Base-by-base conservation (phyloP, 495 filamentous ascomycete species). In the Chaetomium fimeti region DNA sequence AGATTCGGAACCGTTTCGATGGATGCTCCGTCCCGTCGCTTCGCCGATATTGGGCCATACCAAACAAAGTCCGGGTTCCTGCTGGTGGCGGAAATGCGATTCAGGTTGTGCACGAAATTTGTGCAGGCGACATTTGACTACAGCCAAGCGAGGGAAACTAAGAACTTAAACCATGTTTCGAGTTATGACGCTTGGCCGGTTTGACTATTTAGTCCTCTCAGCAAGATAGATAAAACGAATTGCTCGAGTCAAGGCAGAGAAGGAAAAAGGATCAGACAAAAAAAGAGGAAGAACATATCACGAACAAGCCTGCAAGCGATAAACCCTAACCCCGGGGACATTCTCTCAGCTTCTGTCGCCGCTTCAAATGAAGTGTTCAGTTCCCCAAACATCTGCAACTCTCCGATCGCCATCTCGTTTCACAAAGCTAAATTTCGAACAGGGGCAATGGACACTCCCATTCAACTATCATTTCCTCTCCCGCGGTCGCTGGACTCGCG, bases 381-480 rank as follows among this genome's bases (percentile, higher is more conserved):
- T 47, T 47, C 16, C 15, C 15, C 42, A 5, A 7, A 20, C 18
- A 47, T 20, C 43, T 47, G 43, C 43, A 47, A 3, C 43, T n/a
- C 9, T 22, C 15, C 15, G 40, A 40, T 15, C 13, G 40, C 13
- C 13, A 3, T 43, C 13, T 18, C 13, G 18, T 16, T 43, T 43
- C 40, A 18, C 40, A 18, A 36, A 36, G 8, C 32, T 36, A 36
- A 36, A 24, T 49, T 20, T 24, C 5, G 2, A 24, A 49, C 20
- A 49, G 45, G 3, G 40, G 20, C 20, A 27, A 74, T 70, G 69
- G 65, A 72, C 5, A 70, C 75, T 20, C 62, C 81, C 25, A 79
- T 86, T 45, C 84, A 95, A 68, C 77, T 96, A 43, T 88, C 91
- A 1, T 85, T 97, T 60, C 86, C 89, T 0, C 82, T 97, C 27